Conservation (phyloP, 2,329 filamentous ascomycete genomes). For the Diaporthe vaccinii region DNA sequence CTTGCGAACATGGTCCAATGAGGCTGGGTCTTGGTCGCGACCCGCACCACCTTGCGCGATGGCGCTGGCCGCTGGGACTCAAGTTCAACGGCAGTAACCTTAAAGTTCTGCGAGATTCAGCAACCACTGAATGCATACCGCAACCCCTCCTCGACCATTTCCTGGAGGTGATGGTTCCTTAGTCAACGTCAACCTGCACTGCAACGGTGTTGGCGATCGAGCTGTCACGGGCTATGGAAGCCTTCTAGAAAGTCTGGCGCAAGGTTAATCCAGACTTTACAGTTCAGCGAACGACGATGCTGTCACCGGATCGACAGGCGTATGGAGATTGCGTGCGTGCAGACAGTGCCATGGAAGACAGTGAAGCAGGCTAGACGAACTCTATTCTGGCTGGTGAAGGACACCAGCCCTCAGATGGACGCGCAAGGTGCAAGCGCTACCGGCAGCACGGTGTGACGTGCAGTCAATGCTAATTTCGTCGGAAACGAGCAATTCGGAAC, state of each 20-base stretch:
- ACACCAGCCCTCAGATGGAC: not conserved
- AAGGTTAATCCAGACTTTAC: conserved; percentile 36
- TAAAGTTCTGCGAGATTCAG: not conserved
- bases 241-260: conserved; percentile 32
- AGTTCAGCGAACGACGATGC: conserved; percentile 19
- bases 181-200: conserved; percentile 22
- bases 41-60: conserved; percentile 9
- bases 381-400: conserved; percentile 16
- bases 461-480: conserved; percentile 21
- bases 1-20: conserved; percentile 25
- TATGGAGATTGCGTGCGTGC: conserved; percentile 18
- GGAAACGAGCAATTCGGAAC: conserved; percentile 21
- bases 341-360: conserved; percentile 1
- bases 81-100: conserved; percentile 17
- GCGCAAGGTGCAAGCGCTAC: conserved; percentile 14
- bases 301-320: conserved; percentile 19
- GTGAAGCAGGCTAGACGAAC: conserved; percentile 29
- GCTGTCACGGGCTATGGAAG: conserved; percentile 29
- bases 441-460: conserved; percentile 23
- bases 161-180: not conserved
- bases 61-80: not conserved
- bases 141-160: not conserved
- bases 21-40: conserved; percentile 7
- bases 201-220: conserved; percentile 25
- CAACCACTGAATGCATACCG: not conserved